Evolutionary conservation across 163 green algal genomes (phyloP).

Genomic region (Dunaliella salina): DNA sequence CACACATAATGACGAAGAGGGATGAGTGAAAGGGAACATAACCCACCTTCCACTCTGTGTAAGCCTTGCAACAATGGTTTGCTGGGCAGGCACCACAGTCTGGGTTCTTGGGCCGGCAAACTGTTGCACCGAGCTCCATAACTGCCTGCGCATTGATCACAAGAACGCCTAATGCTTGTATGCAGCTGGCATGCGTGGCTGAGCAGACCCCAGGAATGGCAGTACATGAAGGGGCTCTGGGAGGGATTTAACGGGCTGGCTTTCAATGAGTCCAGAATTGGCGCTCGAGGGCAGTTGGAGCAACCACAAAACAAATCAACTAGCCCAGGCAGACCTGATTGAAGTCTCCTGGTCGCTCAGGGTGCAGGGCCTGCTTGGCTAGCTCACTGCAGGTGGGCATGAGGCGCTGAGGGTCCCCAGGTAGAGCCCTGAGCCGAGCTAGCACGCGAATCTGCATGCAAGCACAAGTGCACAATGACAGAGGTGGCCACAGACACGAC

Average conservation of each 20-base stretch:
- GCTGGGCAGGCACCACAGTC: conserved; percentile 73
- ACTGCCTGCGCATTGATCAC: conserved; percentile 61
- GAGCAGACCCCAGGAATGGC: too few relatives aligned
- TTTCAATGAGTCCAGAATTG: too few relatives aligned
- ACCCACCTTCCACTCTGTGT: conserved; percentile 18
- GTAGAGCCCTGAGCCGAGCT: conserved; percentile 61
- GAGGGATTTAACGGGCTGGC: too few relatives aligned
- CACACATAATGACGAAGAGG: too few relatives aligned
- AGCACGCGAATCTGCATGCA: conserved; percentile 67
- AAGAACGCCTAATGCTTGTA: too few relatives aligned
- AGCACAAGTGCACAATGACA: background rate
- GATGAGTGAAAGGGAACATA: too few relatives aligned
- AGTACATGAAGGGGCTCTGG: too few relatives aligned
- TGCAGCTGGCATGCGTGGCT: too few relatives aligned
- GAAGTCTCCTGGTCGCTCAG: conserved; percentile 74
- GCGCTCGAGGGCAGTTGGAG: too few relatives aligned
- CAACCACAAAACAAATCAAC: too few relatives aligned
- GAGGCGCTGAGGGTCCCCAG: conserved; percentile 52
- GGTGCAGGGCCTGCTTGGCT: conserved; percentile 62
- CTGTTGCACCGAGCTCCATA: conserved; percentile 91
- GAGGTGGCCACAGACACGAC: too few relatives aligned
- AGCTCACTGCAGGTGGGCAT: conserved; percentile 34
- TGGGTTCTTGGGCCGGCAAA: conserved; percentile 72
- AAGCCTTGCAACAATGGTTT: conserved; percentile 53
- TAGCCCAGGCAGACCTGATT: conserved; percentile 67